A percentile compares a stretch with the other conserved stretches of the same genome.
Conservation (phyloP, 2,329 filamentous ascomycete genomes). For the Ilyonectria mors-panacis region DNA sequence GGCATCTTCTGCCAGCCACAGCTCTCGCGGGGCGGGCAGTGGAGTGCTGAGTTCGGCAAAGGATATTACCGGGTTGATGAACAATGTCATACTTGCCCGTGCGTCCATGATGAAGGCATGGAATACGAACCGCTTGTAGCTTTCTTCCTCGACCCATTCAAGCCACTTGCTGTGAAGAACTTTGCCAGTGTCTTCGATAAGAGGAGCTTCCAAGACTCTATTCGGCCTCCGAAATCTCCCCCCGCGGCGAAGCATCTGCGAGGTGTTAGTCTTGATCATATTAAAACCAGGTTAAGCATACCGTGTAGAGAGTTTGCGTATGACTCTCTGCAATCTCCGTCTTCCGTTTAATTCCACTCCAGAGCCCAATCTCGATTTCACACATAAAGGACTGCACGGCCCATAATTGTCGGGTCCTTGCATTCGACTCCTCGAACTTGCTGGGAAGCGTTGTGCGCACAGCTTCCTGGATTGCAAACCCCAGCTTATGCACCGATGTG, state of each 20-base stretch:
- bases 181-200: constrained; percentile 24
- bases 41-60: constrained; percentile 29
- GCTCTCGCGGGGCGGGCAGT: constrained; percentile 30
- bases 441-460: constrained; percentile 24
- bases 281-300: constrained; percentile 10
- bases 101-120: constrained; percentile 32
- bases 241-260: constrained; percentile 27
- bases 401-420: constrained; percentile 26
- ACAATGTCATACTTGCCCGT: constrained; percentile 31
- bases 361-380: constrained; percentile 32
- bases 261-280: not conserved
- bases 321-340: constrained; percentile 37
- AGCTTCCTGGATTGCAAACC: constrained; percentile 31
- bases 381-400: constrained; percentile 29
- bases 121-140: constrained; percentile 27
- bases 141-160: constrained; percentile 32
- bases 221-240: constrained; percentile 25
- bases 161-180: constrained; percentile 32
- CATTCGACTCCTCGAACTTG: constrained; percentile 28
- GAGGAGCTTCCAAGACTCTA: not conserved
- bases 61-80: constrained; percentile 30
- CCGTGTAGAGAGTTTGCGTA: constrained; percentile 30
- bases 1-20: constrained; percentile 34
- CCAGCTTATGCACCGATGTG: constrained; percentile 27
- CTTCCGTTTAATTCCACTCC: constrained; percentile 36